A percentile compares a stretch with the other conserved stretches of the same genome.
These are phyloP conservation scores for Clausena lansium DNA, from an alignment of 345 rosid species.

Conservation along the genomic window DNA sequence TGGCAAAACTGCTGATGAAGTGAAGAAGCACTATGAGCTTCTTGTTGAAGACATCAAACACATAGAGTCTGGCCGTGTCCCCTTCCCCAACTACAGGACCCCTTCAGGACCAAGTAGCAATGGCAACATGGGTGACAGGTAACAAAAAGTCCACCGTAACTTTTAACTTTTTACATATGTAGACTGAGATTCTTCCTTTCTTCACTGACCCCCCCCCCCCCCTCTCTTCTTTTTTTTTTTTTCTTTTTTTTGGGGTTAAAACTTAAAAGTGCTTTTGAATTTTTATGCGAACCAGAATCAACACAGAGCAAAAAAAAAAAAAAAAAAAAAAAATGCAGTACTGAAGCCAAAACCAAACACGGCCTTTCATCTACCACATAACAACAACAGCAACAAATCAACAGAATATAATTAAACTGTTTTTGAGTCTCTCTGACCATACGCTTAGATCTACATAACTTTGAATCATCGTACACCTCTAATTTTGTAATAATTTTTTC, in stretches of 20 bases:
- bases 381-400: background rate
- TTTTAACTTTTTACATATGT: too few species aligned
- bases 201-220: too few species aligned
- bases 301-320: background rate
- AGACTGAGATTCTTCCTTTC: too few species aligned
- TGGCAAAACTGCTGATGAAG: conserved; percentile 84
- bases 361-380: background rate
- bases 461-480: conserved; percentile 5
- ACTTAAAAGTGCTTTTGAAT: too few species aligned
- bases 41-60: conserved; percentile 69
- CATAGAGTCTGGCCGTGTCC: conserved; percentile 83
- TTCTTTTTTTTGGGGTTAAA: too few species aligned
- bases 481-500: background rate
- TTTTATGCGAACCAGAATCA: background rate
- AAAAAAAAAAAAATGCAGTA: conserved; percentile 9
- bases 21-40: conserved; percentile 70
- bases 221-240: too few species aligned
- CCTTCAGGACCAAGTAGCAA: conserved; percentile 20
- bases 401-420: background rate
- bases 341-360: background rate
- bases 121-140: conserved; percentile 30
- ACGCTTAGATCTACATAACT: background rate
- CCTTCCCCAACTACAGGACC: conserved; percentile 74
- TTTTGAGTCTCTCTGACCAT: background rate
- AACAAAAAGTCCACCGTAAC: background rate